Evolutionary conservation across 352 stramenopile genomes (phyloP), one percentile per base, ranked within the genome.

Genomic region (Phytophthora fragariae): DNA sequence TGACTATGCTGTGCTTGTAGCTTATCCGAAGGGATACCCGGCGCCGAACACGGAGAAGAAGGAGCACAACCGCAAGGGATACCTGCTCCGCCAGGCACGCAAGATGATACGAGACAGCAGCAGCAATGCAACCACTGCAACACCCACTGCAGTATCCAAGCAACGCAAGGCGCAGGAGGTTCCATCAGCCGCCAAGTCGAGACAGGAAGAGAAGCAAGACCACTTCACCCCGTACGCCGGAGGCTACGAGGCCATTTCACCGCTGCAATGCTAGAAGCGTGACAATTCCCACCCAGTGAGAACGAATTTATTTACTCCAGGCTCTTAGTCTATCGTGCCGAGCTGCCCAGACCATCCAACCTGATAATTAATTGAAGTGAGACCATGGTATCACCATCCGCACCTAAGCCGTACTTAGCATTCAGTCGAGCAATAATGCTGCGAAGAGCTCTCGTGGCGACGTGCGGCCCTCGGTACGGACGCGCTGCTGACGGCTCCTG

Each of bases 51-150:
- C 44, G 11, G 60, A 73, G 54, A 94, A 91, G 46, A 94, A 94
- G 65, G 87, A 92, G 63, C 87, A 94, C 68, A 94, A 94, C 55
- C 81, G 87, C 14, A 90, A 89, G 35, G 87, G 87, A 2, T 94
- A 94, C 68, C 73, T 77, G 0, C 76, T 94, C 49, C 87, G 87
- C 8, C 85, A 91, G 50, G 78, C 73, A 1, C 81, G 87, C 44
- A 91, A 80, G 41, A 58, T 86, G 68, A 76, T 81, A 58, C 73
- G 77, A 65, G 76, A 85, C 12, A 55, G 53, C 19, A 49, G 46
- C 54, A 64, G 52, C 14, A 62, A 17, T 5, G 49, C 68, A 47
- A 35, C 31, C 21, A 21, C 46, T 41, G 27, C 33, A 47, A 3
- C 58, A 31, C 27, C 44, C 39, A 33, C 49, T 31, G 15, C 56